Evolutionary conservation across 129 eudicot species (phyloP), one percentile per base, ranked within the genome.

Genomic region (Rutidosis leptorrhynchoides): DNA sequence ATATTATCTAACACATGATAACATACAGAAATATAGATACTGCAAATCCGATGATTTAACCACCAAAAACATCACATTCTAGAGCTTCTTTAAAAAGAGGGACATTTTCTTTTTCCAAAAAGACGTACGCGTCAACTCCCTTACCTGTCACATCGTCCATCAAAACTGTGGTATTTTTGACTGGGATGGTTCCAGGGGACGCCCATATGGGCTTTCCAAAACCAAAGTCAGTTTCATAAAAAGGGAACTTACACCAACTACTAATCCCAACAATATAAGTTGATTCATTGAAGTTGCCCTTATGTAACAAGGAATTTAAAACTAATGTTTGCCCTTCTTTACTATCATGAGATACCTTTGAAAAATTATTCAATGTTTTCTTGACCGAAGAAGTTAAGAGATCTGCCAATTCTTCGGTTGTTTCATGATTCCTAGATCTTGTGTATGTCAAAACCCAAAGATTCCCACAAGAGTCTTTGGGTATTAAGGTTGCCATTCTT

Each of bases 401-500:
- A 43, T 21, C n/a, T 24, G 42, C 66, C n/a, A 61, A n/a, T n/a
- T n/a, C n/a, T n/a, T 62, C 58, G 14, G 49, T 26, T 7, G 40
- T 9, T 61, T 76, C 65, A n/a, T n/a, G n/a, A n/a, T n/a, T n/a
- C n/a, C 26, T 22, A 6, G 49, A 20, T 61, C 62, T 20, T 9
- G 62, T 6, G 28, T n/a, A n/a, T n/a, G 51, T 6, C n/a, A 28
- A 51, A 15, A 62, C 2, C n/a, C 45, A 51, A n/a, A 68, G 21
- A 70, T 75, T 75, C 40, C 75, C 80, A 61, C 61, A 76, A 9
- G 71, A 49, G n/a, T 69, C 7, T 26, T 40, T 17, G 1, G 80
- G 71, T 51, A 76, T 62, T 40, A 27, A 53, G 23, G 75, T 67
- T 52, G 22, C 46, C 8, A 61, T 55, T 43, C 46, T 73, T 32